Percentiles rank a stretch among this genome's conserved stretches.
Conservation (phyloP, 2,329 filamentous ascomycete genomes). For the Aspergillus jensenii region DNA sequence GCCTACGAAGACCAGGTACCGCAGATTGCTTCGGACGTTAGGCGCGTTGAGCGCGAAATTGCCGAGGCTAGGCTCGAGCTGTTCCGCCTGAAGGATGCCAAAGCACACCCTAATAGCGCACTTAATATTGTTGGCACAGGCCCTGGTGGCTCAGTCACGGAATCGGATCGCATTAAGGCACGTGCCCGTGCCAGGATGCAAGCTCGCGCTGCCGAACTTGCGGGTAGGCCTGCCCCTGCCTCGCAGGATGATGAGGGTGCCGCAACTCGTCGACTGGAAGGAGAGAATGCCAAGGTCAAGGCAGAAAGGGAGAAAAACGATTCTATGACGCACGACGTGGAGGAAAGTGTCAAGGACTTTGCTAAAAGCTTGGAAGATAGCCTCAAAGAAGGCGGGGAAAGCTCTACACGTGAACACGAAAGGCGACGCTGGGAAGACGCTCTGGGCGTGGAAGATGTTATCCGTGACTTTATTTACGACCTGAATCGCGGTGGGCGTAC, state of each 20-base stretch:
- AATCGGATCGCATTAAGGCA: constrained; percentile 91
- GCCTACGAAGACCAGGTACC: constrained; percentile 85
- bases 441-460: constrained; percentile 91
- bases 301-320: constrained; percentile 92
- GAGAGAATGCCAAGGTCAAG: constrained; percentile 77
- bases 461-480: constrained; percentile 97
- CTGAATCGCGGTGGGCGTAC: constrained; percentile 82
- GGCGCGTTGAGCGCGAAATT: constrained; percentile 87
- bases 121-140: constrained; percentile 86
- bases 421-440: constrained; percentile 93
- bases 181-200: constrained; percentile 98
- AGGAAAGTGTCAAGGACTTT: constrained; percentile 92
- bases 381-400: constrained; percentile 76
- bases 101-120: constrained; percentile 80
- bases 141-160: constrained; percentile 84
- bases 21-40: constrained; percentile 86
- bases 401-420: constrained; percentile 82
- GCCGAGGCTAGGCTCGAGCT: constrained; percentile 88
- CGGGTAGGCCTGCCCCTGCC: constrained; percentile 75
- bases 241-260: constrained; percentile 69
- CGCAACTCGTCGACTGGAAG: constrained; percentile 81
- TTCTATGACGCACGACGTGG: constrained; percentile 93
- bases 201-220: constrained; percentile 87
- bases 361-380: constrained; percentile 79
- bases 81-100: constrained; percentile 90